These are phyloP conservation scores for Pogostemon cablin DNA, from an alignment of 257 asterid genomes.

Conservation along the genomic window DNA sequence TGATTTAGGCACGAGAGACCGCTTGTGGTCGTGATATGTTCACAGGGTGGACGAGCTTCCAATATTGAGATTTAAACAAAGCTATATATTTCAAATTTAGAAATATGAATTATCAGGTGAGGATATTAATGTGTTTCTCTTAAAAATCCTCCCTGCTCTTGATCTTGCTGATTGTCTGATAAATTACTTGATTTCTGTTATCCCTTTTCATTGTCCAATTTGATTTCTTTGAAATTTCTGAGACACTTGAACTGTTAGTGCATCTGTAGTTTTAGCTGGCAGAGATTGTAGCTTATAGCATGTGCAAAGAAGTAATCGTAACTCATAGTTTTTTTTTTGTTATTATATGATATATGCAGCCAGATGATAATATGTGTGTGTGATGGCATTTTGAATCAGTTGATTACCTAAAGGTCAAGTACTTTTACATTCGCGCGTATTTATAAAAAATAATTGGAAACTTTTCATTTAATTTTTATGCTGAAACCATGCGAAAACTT, in stretches of 20 bases:
- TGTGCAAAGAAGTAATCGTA: neutral
- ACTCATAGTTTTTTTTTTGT: neutral
- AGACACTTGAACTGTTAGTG: neutral
- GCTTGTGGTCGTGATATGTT: slow-evolving; percentile 88
- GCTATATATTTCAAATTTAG: slow-evolving; percentile 89
- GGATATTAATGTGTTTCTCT: slow-evolving; percentile 72
- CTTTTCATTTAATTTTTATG: too few relatives aligned
- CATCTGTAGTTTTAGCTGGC: slow-evolving; percentile 13
- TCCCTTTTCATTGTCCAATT: neutral
- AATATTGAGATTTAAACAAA: slow-evolving; percentile 94
- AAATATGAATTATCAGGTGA: slow-evolving; percentile 84
- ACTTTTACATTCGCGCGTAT: too few relatives aligned
- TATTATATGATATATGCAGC: neutral
- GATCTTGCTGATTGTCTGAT: neutral
- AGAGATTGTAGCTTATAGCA: slow-evolving; percentile 1
- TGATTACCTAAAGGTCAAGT: neutral
- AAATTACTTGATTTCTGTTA: neutral
- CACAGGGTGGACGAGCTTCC: slow-evolving; percentile 57
- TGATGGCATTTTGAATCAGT: neutral
- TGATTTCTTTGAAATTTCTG: neutral
- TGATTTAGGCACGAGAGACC: neutral
- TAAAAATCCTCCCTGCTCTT: neutral
- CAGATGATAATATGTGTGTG: neutral
- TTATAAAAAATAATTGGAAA: too few relatives aligned
- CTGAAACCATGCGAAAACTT: too few relatives aligned